Evolutionary conservation across 1,284 basidiomycete genomes (phyloP), one percentile per base, ranked within the genome.

Genomic region (Apiotrichum siamense): DNA sequence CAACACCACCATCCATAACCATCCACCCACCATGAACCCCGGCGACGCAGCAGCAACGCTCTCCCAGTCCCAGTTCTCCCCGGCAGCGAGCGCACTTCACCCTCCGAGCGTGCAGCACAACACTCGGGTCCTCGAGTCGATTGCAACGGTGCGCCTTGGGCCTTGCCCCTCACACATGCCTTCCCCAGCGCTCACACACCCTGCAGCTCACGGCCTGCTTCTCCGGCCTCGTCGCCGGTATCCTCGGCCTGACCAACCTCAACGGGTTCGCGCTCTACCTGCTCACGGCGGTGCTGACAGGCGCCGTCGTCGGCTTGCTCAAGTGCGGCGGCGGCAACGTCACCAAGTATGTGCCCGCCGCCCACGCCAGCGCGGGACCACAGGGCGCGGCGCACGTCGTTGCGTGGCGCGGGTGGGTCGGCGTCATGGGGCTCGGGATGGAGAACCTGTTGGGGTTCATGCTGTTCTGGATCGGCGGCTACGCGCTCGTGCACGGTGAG

Each of bases 381-480:
- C 58, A 57, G 23, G 58, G 57, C 76, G 76, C 40, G 78, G 83
- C 5, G 62, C 70, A 41, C 7, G 54, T 61, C 1, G 31, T 29
- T 3, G 12, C n/a, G 11, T 64, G 62, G 66, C 64, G 58, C 39
- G 73, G 67, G 12, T 70, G 67, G 66, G 72, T 77, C 63, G 86
- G 85, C 50, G 74, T 90, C 37, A 73, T 83, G 42, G 88, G 85
- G 52, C 84, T 89, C 0, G 87, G 87, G 12, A 84, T 88, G 72
- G 88, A 92, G 73, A 90, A 89, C 60, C 76, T 84, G 18, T 85
- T 87, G 63, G 87, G 87, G 1, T 93, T 90, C 66, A 79, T 93
- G 54, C 78, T 92, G 39, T 83, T 86, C 31, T 93, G 88, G 88
- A 93, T 89, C 33, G 76, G 91, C 51, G 86, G 88, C 70, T 91